Evolutionary conservation across 78 protist genomes (phyloP).

Genomic region (Tieghemostelium lacteum): DNA sequence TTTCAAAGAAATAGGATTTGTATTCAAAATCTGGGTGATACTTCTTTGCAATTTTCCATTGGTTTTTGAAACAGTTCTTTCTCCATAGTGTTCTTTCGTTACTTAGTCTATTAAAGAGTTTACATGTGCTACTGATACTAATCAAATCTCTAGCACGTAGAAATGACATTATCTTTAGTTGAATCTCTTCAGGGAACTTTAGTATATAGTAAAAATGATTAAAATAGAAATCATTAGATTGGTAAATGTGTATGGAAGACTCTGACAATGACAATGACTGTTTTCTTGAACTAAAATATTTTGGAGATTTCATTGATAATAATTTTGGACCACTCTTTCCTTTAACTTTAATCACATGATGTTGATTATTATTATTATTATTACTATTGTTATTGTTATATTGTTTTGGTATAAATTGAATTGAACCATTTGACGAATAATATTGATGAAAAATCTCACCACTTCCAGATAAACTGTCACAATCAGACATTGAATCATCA

Average conservation of each 20-base stretch:
- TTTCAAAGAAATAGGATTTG: constrained; percentile 58
- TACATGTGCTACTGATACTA: background rate
- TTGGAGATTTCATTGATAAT: background rate
- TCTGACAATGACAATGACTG: too few relatives aligned
- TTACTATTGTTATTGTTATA: too few relatives aligned
- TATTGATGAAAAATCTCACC: too few relatives aligned
- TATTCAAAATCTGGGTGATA: constrained; percentile 48
- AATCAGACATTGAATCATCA: too few relatives aligned
- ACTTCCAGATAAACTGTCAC: too few relatives aligned
- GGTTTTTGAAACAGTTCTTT: background rate
- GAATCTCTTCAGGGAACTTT: constrained; percentile 42
- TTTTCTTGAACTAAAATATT: too few relatives aligned
- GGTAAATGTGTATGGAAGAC: too few relatives aligned
- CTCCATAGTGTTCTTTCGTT: constrained; percentile 70
- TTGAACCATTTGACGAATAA: too few relatives aligned
- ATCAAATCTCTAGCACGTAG: constrained; percentile 21
- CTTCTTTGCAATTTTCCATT: constrained; percentile 24
- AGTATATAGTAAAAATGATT: background rate
- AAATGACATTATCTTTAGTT: constrained; percentile 6
- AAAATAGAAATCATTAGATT: background rate
- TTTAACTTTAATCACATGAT: too few relatives aligned
- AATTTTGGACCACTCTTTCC: too few relatives aligned
- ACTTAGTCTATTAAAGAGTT: background rate
- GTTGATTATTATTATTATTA: too few relatives aligned
- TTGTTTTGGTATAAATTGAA: too few relatives aligned